Conservation (phyloP, 2,329 filamentous ascomycete species). For the Colletotrichum scovillei region DNA sequence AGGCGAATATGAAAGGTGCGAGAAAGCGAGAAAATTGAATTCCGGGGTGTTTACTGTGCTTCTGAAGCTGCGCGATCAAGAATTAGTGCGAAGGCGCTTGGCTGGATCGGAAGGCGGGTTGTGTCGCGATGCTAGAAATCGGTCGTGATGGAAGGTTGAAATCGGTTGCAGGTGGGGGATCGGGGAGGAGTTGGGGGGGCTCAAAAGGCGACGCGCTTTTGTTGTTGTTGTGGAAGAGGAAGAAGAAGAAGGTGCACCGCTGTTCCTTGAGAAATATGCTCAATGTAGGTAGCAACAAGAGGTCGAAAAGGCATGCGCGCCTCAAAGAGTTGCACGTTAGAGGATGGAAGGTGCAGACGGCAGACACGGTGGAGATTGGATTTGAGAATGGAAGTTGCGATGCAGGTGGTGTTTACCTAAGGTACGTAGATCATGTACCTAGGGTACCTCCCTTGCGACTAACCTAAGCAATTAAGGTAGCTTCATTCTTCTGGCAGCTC, state of each 20-base stretch:
- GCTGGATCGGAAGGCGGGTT: background rate
- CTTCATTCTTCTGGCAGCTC: background rate
- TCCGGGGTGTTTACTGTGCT: constrained; percentile 23
- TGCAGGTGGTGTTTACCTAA: background rate
- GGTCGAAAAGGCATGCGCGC: background rate
- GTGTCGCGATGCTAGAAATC: background rate
- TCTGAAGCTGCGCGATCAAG: background rate
- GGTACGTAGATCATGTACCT: background rate
- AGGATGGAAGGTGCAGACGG: background rate
- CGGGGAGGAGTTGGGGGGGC: background rate
- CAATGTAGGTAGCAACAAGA: background rate
- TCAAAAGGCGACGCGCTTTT: constrained; percentile 4
- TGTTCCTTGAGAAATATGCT: background rate
- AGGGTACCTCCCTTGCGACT: background rate
- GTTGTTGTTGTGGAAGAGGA: background rate
- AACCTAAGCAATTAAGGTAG: background rate
- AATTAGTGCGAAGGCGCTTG: background rate
- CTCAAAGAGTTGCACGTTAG: constrained; percentile 1
- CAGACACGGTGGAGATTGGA: constrained; percentile 8
- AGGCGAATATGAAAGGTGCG: background rate
- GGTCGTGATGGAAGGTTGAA: background rate
- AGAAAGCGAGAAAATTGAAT: background rate
- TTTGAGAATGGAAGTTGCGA: background rate
- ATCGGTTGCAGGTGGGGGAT: background rate
- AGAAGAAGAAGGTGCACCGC: background rate